Base-by-base conservation (phyloP, 306 rosid genomes). In the Quercus rubra region DNA sequence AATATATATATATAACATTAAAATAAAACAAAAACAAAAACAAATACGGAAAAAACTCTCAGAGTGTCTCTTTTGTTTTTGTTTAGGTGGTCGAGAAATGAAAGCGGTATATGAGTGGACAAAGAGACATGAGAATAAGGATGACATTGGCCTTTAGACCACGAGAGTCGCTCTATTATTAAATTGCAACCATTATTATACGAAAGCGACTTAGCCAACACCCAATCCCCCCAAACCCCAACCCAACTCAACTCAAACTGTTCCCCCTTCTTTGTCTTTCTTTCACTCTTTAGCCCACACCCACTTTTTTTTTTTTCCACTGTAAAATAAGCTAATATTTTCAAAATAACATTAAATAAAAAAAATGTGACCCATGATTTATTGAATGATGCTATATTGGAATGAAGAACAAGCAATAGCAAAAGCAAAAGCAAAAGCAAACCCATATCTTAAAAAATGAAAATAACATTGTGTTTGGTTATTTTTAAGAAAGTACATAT, bases 171-270 rank as follows among this genome's bases (percentile, higher is more conserved):
- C 6, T 49, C 54, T 49, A 12, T 49, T 49, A 72, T 74, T 80
- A 52, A 78, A 83, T 75, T 35, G 27, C 46, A 19, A 82, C 59
- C 79, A 86, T 93, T 87, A 89, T 75, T 88, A 88, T 86, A 73
- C 82, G 94, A 90, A 88, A 94, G 80, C 89, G 92, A 92, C 98
- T 83, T 83, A 83, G 85, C 92, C 55, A 57, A 91, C 73, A 86
- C 71, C 46, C 46, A 38, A 35, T 6, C 2, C 41, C 41, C 41
- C 41, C 8, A 10, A 41, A 41, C 46, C 12, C 46, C 46, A 41
- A 41, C 46, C 46, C 2, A 7, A 7, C 46, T 7, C 83, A 84
- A 80, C 87, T 73, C 86, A 87, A 87, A 84, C 84, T 13, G 80
- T 70, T 85, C 31, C 74, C 74, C 51, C 69, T 13, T 27, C 74